phyloP scores from a whole-genome alignment of 306 rosid genomes.

The Castanopsis chinensis region DNA sequence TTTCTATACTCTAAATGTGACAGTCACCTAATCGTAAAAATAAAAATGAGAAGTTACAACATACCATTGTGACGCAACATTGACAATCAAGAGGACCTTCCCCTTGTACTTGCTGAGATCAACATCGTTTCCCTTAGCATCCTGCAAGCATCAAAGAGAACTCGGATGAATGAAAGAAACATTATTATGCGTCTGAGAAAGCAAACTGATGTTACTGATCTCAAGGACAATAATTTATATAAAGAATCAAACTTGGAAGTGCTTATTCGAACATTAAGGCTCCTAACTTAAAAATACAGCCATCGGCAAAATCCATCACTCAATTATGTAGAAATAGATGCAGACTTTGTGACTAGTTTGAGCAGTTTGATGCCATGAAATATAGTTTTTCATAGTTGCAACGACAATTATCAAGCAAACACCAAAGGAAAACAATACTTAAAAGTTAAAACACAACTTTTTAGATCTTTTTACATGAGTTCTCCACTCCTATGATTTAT shows the following conservation, averaged over 20 bases:
- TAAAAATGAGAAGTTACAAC: not conserved
- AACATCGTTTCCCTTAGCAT: conserved; percentile 83
- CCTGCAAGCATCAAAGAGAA: conserved; percentile 42
- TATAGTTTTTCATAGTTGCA: not conserved
- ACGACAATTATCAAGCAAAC: not conserved
- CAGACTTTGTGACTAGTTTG: not conserved
- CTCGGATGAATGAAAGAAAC: not conserved
- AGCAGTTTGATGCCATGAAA: not conserved
- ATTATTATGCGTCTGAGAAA: not conserved
- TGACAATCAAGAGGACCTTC: conserved; percentile 82
- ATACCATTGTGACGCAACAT: conserved; percentile 97
- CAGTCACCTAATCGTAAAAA: not conserved
- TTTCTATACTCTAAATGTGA: not conserved
- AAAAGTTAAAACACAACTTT: not conserved
- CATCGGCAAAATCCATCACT: not conserved
- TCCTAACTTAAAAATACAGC: not conserved
- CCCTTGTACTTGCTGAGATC: conserved; percentile 87
- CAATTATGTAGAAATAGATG: not conserved
- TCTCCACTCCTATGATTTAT: not conserved
- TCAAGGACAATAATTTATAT: not conserved
- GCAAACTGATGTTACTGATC: not conserved
- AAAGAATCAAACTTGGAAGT: not conserved
- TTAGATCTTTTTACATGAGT: not conserved
- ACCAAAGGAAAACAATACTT: not conserved
- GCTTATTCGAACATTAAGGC: not conserved